These are phyloP conservation scores for Fusarium goolgardi DNA, from an alignment of 2,329 filamentous ascomycete species.

Conservation along the genomic window DNA sequence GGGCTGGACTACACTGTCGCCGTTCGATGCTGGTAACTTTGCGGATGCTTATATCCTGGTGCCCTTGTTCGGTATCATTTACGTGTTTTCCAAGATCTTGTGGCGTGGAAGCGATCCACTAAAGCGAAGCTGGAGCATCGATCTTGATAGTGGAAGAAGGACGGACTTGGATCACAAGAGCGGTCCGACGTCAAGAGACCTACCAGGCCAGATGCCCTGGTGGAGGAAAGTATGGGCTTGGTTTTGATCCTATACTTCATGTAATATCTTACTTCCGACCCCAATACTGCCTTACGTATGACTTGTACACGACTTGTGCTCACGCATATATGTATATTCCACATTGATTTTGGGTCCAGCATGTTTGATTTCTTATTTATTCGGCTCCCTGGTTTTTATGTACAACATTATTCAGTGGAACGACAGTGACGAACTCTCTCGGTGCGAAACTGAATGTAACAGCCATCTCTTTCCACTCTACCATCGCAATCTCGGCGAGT, in stretches of 20 bases:
- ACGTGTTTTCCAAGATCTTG: conserved; percentile 64
- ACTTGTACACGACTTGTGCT: neutral
- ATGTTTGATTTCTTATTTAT: neutral
- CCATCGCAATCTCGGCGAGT: conserved; percentile 2
- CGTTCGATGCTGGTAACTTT: conserved; percentile 68
- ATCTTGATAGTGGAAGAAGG: conserved; percentile 67
- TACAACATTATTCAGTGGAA: neutral
- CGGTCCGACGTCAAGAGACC: conserved; percentile 48
- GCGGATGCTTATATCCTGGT: conserved; percentile 73
- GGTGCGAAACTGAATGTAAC: neutral
- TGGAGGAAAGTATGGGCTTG: conserved; percentile 60
- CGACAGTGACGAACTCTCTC: conserved; percentile 7
- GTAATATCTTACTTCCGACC: neutral
- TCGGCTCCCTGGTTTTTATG: conserved; percentile 1
- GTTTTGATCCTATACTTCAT: conserved; percentile 50
- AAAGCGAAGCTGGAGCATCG: conserved; percentile 64
- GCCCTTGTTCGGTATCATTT: conserved; percentile 69
- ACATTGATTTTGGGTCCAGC: neutral
- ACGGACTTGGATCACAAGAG: conserved; percentile 63
- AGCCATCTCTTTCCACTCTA: neutral
- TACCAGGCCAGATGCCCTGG: conserved; percentile 49
- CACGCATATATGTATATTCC: neutral
- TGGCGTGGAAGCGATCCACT: conserved; percentile 62
- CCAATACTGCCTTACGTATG: neutral
- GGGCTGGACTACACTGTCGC: conserved; percentile 69